Evolutionary conservation across 1,284 basidiomycete species (phyloP).

Genomic region (Xanthoconium separans): DNA sequence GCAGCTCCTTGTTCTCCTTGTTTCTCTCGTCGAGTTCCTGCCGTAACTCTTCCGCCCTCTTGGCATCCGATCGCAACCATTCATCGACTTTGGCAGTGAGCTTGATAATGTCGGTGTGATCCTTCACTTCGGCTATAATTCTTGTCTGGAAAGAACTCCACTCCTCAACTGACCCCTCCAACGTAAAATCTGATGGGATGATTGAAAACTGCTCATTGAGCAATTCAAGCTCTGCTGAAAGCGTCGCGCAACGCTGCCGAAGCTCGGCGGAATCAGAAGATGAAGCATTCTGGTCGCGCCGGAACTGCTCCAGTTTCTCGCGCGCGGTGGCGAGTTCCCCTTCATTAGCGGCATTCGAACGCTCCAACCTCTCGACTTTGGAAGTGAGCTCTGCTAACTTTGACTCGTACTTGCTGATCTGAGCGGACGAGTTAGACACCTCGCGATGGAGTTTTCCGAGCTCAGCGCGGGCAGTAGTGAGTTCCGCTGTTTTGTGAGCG

Average conservation of each 20-base stretch:
- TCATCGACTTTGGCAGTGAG: constrained; percentile 10
- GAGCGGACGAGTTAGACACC: background rate
- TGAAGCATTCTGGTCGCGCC: background rate
- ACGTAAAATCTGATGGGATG: too few species aligned
- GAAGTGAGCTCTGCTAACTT: background rate
- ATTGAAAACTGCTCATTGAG: too few species aligned
- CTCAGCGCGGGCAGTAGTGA: background rate
- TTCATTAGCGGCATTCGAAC: background rate
- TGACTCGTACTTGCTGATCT: background rate
- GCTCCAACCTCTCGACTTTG: constrained; percentile 1
- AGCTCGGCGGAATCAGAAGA: background rate
- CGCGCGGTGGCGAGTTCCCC: background rate
- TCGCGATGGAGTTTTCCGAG: constrained; percentile 3
- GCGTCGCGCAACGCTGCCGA: too few species aligned
- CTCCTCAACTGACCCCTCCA: too few species aligned
- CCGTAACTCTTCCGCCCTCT: constrained; percentile 7
- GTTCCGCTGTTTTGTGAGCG: background rate
- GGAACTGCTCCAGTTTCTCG: constrained; percentile 2
- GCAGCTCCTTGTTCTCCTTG: constrained; percentile 13
- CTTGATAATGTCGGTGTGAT: constrained; percentile 4
- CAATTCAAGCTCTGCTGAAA: too few species aligned
- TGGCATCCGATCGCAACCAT: constrained; percentile 9
- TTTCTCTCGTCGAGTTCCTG: constrained; percentile 3
- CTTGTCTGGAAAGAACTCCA: too few species aligned
- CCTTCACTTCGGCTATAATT: background rate